Conservation (phyloP, 2,329 filamentous ascomycete genomes). For the Didymella lethalis region DNA sequence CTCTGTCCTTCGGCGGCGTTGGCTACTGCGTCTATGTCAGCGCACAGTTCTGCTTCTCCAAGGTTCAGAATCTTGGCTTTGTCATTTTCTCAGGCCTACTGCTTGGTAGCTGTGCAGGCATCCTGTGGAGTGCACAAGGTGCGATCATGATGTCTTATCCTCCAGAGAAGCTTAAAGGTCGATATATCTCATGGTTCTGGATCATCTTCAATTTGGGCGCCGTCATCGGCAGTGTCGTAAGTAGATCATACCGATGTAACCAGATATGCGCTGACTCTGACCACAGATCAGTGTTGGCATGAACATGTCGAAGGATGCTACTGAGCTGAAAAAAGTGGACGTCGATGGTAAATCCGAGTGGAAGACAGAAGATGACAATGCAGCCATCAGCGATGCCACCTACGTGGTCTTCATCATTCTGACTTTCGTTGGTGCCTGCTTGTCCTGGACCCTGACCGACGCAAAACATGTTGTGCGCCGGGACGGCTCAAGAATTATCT, state of each 20-base stretch:
- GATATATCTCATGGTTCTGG: conserved; percentile 2
- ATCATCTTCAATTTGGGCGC: neutral
- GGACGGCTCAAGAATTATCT: neutral
- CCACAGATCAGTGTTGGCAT: neutral
- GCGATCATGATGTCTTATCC: conserved; percentile 2
- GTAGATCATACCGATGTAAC: neutral
- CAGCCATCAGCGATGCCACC: neutral
- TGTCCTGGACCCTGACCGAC: neutral
- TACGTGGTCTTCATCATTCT: neutral
- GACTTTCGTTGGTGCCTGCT: neutral
- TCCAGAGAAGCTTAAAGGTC: neutral
- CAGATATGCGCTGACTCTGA: neutral
- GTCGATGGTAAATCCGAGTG: neutral
- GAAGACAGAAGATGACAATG: neutral
- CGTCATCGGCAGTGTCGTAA: neutral
- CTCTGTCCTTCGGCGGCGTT: neutral
- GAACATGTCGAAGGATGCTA: neutral
- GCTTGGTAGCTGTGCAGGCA: neutral
- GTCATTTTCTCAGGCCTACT: neutral
- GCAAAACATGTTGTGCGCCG: neutral
- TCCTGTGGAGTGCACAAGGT: neutral
- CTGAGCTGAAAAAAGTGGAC: neutral
- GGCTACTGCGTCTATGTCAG: neutral
- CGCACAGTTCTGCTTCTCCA: neutral
- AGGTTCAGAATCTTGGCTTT: neutral